A percentile compares a stretch with the other conserved stretches of the same genome.
phyloP scores from a whole-genome alignment of 768 basidiomycete genomes.

The Mycena chlorophos region DNA sequence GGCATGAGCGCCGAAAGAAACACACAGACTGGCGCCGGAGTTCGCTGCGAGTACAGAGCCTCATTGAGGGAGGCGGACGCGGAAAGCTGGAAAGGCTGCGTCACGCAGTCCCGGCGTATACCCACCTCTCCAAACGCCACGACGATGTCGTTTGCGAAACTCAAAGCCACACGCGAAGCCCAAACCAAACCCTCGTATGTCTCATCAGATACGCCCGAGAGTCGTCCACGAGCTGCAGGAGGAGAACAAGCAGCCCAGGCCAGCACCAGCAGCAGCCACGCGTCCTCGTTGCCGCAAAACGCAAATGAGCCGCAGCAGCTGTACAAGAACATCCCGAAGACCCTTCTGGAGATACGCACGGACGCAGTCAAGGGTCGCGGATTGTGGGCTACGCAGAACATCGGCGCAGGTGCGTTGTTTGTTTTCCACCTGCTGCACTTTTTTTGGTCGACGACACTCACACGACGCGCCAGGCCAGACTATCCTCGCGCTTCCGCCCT shows the following conservation, averaged over 20 bases:
- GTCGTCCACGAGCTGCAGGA: slow-evolving; percentile 7
- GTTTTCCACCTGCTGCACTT: too few species aligned
- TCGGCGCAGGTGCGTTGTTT: not conserved
- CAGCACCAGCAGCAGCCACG: slow-evolving; percentile 18
- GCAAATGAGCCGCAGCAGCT: not conserved
- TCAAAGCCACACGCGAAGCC: slow-evolving; percentile 31
- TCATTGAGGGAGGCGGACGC: too few species aligned
- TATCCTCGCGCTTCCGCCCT: slow-evolving; percentile 58
- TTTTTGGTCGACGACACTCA: not conserved
- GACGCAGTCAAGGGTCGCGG: not conserved
- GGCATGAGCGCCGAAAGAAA: too few species aligned
- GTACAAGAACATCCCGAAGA: not conserved
- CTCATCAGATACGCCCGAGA: slow-evolving; percentile 21
- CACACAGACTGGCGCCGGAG: too few species aligned
- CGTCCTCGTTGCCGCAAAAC: not conserved
- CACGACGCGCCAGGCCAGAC: slow-evolving; percentile 50
- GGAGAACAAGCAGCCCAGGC: slow-evolving; percentile 17
- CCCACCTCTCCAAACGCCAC: too few species aligned
- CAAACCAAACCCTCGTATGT: slow-evolving; percentile 36
- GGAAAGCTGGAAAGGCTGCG: too few species aligned
- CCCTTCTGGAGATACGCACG: not conserved
- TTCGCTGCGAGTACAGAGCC: too few species aligned
- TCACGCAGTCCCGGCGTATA: too few species aligned
- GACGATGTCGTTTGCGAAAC: slow-evolving; percentile 40
- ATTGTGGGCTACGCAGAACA: not conserved